Evolutionary conservation across 805 yeast genomes (phyloP).

Genomic region (Starmerella floris): DNA sequence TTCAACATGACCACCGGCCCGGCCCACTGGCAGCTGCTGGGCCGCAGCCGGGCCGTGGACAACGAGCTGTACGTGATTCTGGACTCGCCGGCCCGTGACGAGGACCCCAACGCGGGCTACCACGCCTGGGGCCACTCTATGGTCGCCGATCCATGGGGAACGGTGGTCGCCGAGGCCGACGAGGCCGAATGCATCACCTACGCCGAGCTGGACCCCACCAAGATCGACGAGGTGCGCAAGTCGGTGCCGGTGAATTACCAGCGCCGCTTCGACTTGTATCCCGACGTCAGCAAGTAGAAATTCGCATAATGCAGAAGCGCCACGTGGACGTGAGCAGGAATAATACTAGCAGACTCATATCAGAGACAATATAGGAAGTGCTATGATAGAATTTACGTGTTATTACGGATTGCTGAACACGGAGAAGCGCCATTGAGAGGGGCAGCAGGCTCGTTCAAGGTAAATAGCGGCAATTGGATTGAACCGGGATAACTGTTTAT

Average conservation of each 20-base stretch:
- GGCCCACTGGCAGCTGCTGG: conserved; percentile 77
- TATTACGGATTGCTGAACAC: too few species aligned
- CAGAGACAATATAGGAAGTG: too few species aligned
- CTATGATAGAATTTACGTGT: too few species aligned
- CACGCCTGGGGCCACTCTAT: conserved; percentile 82
- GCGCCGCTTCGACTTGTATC: conserved; percentile 56
- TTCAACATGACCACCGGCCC: conserved; percentile 88
- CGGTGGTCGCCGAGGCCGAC: conserved; percentile 60
- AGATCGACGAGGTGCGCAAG: conserved; percentile 42
- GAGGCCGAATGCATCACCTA: conserved; percentile 64
- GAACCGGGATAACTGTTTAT: too few species aligned
- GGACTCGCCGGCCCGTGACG: conserved; percentile 63
- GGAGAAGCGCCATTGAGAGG: too few species aligned
- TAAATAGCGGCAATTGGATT: too few species aligned
- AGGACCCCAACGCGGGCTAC: conserved; percentile 46
- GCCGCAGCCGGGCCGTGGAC: conserved; percentile 75
- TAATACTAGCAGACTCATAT: too few species aligned
- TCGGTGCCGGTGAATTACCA: conserved; percentile 59
- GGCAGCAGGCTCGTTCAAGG: too few species aligned
- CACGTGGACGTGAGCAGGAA: too few species aligned
- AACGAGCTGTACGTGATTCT: conserved; percentile 72
- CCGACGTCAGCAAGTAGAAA: conserved; percentile 29
- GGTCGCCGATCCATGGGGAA: conserved; percentile 84
- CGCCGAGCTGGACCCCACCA: conserved; percentile 56
- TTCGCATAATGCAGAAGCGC: too few species aligned